Evolutionary conservation across 331 rosid species (phyloP), one percentile per base, ranked within the genome.

Genomic region (Pyrus hybrid): DNA sequence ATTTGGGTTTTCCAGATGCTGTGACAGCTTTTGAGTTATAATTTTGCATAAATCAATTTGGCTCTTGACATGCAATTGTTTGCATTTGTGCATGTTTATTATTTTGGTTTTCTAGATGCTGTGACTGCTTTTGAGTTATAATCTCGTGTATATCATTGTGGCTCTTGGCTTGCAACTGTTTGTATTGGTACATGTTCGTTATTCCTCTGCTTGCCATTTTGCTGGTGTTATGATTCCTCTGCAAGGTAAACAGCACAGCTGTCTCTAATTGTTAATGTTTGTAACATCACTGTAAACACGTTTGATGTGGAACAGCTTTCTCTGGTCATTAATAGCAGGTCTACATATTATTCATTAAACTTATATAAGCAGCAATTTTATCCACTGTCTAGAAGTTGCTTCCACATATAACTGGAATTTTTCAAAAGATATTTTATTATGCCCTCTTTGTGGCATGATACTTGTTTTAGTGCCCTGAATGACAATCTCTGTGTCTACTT

Each of bases 401-500:
- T 62, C 53, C 25, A 47, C 5, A 4, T 1, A 16, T 45, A 1
- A 13, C 14, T 45, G 22, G 7, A 49, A 29, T 35, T 53, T 12
- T 16, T 25, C 13, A 8, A 33, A 41, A 43, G 14, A 6, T 21
- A 2, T 11, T 66, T 26, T 72, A 16, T 60, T 51, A 67, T 43
- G 45, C 62, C 29, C 3, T 28, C 7, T 28, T 35, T 61, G 30
- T 28, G 13, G 10, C 70, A 45, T 63, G 62, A 32, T 28, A 41
- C 60, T 74, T 28, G 29, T 43, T 60, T 61, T 28, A 61, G 5
- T 28, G 22, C 75, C 30, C 8, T 78, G 60, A 64, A 74, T 73
- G 61, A 26, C 30, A 45, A 25, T 41, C 67, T 77, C 54, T 71
- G 56, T 63, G 75, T 60, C 60, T 62, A 22, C 32, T 78, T 79